Percentiles rank a stretch among this genome's conserved stretches.
Evolutionary conservation across 176 grass and related monocot species (phyloP).

Genomic region (Ensete glaucum): DNA sequence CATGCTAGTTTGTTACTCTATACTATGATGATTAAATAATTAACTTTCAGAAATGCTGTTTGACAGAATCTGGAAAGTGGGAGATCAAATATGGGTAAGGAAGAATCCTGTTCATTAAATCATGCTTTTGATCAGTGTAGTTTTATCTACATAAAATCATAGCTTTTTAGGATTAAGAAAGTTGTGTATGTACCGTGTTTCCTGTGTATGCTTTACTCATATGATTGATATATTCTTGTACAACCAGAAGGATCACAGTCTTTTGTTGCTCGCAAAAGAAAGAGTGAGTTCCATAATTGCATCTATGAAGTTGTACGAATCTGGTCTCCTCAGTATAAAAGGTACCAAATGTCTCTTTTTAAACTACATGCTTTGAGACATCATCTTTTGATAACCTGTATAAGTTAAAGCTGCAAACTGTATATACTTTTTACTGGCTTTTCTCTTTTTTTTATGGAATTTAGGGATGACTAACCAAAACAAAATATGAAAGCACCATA

Average conservation of each 20-base stretch:
- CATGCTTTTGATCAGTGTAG: neutral
- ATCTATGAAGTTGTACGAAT: constrained; percentile 18
- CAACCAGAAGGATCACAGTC: constrained; percentile 5
- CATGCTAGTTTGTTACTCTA: neutral
- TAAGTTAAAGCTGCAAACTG: neutral
- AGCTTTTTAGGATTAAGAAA: neutral
- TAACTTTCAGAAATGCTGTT: neutral
- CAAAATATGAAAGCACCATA: neutral
- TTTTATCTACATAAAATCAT: neutral
- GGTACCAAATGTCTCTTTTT: constrained; percentile 8
- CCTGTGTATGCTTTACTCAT: neutral
- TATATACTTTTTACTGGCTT: no score
- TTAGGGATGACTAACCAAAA: neutral
- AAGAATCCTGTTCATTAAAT: neutral
- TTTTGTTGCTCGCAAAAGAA: constrained; percentile 17
- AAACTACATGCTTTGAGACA: neutral
- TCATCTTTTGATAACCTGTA: neutral
- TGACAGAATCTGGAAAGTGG: constrained; percentile 11
- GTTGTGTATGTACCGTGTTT: neutral
- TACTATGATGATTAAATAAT: neutral
- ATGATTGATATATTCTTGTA: neutral
- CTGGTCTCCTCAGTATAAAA: constrained; percentile 16
- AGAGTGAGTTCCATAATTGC: constrained; percentile 12
- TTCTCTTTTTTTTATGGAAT: neutral
- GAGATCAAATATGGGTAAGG: constrained; percentile 17